Conservation (phyloP, 108 stramenopile genomes). For the Cyclotella cryptica region DNA sequence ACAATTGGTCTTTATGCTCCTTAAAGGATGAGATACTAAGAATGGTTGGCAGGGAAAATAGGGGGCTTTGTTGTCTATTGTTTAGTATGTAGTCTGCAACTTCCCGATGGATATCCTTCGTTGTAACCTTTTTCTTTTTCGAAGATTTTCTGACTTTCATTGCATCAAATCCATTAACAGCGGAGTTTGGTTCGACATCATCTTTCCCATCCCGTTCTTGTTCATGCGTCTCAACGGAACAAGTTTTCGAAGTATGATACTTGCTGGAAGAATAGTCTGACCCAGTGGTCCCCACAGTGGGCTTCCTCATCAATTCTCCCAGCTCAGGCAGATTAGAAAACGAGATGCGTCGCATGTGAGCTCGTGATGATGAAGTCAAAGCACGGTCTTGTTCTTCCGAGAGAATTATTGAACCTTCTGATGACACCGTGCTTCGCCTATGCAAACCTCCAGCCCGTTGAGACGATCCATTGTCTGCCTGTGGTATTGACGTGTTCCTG, state of each 20-base stretch:
- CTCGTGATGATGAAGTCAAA: background rate
- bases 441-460: too few relatives aligned
- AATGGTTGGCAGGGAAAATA: conserved; percentile 17
- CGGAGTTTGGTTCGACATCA: background rate
- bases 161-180: background rate
- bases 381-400: background rate
- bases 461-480: too few relatives aligned
- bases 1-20: conserved; percentile 22
- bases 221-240: background rate
- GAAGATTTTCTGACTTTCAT: background rate
- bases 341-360: background rate
- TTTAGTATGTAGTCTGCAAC: conserved; percentile 3
- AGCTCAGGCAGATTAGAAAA: conserved; percentile 10
- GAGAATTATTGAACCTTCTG: background rate
- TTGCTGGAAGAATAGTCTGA: conserved; percentile 3
- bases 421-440: background rate
- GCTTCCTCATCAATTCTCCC: background rate
- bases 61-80: background rate
- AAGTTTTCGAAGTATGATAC: background rate
- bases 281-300: background rate
- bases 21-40: conserved; percentile 20
- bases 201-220: background rate
- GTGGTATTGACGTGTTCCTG: too few relatives aligned
- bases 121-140: conserved; percentile 1
- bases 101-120: background rate